Conservation (phyloP, 768 basidiomycete genomes). For the Psilocybe cubensis region DNA sequence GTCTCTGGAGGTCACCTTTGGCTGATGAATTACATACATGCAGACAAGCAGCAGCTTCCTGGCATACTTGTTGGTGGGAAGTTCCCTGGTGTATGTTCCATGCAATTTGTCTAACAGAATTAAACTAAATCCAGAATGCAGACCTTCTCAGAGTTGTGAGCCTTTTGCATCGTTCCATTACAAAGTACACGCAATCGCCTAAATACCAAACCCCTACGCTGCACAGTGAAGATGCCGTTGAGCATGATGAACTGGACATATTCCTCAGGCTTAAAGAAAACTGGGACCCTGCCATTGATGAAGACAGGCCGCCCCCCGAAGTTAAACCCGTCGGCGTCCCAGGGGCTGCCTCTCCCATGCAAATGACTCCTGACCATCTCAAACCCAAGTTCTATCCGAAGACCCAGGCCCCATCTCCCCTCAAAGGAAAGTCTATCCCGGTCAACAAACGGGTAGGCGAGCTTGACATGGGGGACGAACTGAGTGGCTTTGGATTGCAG, state of each 20-base stretch:
- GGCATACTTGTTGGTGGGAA: conserved; percentile 80
- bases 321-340: conserved; percentile 78
- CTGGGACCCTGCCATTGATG: conserved; percentile 63
- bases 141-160: conserved; percentile 80
- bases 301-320: conserved; percentile 56
- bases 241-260: conserved; percentile 68
- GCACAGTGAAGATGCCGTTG: conserved; percentile 84
- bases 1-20: not conserved
- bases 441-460: conserved; percentile 59
- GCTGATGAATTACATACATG: not conserved
- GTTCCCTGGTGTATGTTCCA: conserved; percentile 71
- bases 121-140: conserved; percentile 28
- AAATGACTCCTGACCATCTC: conserved; percentile 82
- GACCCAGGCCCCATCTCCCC: conserved; percentile 43
- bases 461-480: conserved; percentile 69
- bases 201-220: not conserved
- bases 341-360: conserved; percentile 71
- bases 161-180: not conserved
- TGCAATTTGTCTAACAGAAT: not conserved
- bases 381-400: conserved; percentile 56
- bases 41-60: conserved; percentile 85
- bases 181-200: not conserved
- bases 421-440: conserved; percentile 42
- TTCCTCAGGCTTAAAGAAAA: conserved; percentile 77
- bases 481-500: conserved; percentile 73